A percentile compares a stretch with the other conserved stretches of the same genome.
These are phyloP conservation scores for Breviolum minutum DNA, from an alignment of 73 alveolate species.

Conservation along the genomic window DNA sequence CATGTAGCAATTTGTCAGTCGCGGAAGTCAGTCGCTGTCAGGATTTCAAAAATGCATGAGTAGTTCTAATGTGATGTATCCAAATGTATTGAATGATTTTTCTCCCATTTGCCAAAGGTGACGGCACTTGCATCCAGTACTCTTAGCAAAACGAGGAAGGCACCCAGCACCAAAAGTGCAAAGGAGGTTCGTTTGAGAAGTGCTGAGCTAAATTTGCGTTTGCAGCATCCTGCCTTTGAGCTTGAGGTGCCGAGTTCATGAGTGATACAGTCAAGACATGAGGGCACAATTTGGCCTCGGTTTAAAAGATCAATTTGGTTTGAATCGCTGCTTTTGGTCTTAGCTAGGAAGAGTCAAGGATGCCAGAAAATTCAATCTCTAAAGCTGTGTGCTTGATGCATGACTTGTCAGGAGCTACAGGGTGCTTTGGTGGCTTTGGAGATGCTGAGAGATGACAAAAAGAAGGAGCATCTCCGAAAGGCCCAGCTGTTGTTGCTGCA, in stretches of 20 bases:
- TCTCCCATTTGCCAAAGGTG: not conserved
- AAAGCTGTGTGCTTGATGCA: not conserved
- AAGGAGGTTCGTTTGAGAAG: slow-evolving; percentile 25
- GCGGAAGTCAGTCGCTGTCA: no score
- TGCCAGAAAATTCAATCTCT: not conserved
- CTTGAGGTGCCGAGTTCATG: not conserved
- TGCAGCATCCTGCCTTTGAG: slow-evolving; percentile 52
- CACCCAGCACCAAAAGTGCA: slow-evolving; percentile 22
- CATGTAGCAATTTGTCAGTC: not conserved
- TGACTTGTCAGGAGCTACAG: slow-evolving; percentile 4
- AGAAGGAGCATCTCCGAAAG: not conserved
- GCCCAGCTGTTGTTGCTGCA: slow-evolving; percentile 38
- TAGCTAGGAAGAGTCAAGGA: no score
- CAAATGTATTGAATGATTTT: no score
- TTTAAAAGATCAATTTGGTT: no score
- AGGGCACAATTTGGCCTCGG: not conserved
- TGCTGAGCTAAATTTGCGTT: slow-evolving; percentile 42
- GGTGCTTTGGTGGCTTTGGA: slow-evolving; percentile 3
- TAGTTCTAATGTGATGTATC: no score
- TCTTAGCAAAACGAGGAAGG: not conserved
- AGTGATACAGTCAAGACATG: not conserved
- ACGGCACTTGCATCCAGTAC: not conserved
- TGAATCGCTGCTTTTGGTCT: no score
- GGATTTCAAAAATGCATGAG: no score
- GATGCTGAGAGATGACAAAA: not conserved